Evolutionary conservation across 139 green algal species (phyloP).

Genomic region (Chlorokybus atmophyticus): DNA sequence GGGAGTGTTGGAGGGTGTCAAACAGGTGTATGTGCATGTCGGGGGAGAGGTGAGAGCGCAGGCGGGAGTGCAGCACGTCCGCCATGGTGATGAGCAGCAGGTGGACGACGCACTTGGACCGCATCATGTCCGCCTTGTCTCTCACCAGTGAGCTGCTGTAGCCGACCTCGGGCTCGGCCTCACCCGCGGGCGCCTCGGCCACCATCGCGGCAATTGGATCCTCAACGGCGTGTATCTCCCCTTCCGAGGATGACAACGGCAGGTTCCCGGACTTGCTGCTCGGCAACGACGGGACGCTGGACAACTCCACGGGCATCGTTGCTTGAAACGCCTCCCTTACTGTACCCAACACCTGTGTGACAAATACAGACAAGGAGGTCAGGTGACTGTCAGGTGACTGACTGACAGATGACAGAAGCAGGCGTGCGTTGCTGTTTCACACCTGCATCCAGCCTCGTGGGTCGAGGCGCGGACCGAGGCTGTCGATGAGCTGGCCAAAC

Average conservation of each 20-base stretch:
- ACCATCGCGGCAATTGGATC: neutral
- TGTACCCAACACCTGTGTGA: too few species aligned
- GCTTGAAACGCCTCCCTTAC: too few species aligned
- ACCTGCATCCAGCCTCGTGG: slow-evolving; percentile 5
- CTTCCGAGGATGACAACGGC: too few species aligned
- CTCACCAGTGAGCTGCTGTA: neutral
- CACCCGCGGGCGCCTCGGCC: too few species aligned
- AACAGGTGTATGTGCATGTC: neutral
- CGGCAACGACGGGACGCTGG: too few species aligned
- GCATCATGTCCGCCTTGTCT: neutral
- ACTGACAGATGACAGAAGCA: too few species aligned
- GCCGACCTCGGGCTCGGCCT: neutral
- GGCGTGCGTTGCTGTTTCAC: slow-evolving; percentile 17
- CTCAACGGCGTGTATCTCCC: neutral
- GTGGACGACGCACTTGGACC: neutral
- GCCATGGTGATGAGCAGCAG: neutral
- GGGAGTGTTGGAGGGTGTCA: neutral
- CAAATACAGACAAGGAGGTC: neutral
- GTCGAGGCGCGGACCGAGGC: slow-evolving; percentile 3
- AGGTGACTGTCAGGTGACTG: too few species aligned
- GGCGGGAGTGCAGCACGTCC: neutral
- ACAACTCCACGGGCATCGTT: neutral
- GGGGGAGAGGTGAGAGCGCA: neutral
- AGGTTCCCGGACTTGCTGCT: too few species aligned
- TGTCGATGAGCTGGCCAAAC: slow-evolving; percentile 19